phyloP scores from a whole-genome alignment of 2,329 filamentous ascomycete species.

The Periconia sp. region DNA sequence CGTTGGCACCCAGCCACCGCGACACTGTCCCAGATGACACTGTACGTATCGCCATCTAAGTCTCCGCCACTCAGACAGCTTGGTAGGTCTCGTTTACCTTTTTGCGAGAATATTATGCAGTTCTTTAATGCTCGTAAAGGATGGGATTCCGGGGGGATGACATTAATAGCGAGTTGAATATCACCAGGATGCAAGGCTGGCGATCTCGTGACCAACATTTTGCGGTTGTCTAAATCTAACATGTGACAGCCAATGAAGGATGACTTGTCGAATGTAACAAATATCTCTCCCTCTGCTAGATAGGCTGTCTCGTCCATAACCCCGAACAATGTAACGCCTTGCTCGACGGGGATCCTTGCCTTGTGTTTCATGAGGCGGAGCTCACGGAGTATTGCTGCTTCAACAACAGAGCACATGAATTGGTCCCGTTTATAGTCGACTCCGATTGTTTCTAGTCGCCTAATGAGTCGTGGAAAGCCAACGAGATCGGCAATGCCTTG shows the following conservation, averaged over 20 bases:
- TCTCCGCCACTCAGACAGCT: too few relatives aligned
- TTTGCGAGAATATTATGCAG: too few relatives aligned
- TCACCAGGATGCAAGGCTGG: too few relatives aligned
- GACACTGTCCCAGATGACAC: too few relatives aligned
- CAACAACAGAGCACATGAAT: slow-evolving; percentile 66
- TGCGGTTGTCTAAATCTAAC: too few relatives aligned
- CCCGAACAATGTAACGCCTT: slow-evolving; percentile 74
- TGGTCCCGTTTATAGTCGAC: slow-evolving; percentile 66
- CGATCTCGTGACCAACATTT: too few relatives aligned
- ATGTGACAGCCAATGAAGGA: background rate
- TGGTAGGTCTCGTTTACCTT: too few relatives aligned
- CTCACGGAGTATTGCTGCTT: slow-evolving; percentile 67
- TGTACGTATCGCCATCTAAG: too few relatives aligned
- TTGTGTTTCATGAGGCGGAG: slow-evolving; percentile 75
- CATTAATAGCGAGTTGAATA: too few relatives aligned
- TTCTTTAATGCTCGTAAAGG: too few relatives aligned
- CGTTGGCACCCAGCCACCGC: too few relatives aligned
- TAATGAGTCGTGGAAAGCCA: slow-evolving; percentile 63
- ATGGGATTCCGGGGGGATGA: too few relatives aligned
- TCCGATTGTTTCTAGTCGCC: slow-evolving; percentile 55
- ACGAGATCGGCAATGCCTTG: slow-evolving; percentile 62
- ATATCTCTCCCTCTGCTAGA: slow-evolving; percentile 67
- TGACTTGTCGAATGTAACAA: slow-evolving; percentile 5
- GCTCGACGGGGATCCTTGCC: slow-evolving; percentile 67
- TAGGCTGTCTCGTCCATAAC: slow-evolving; percentile 77